phyloP scores from a whole-genome alignment of 768 basidiomycete species.

The Chalciporus sphaerocephalus region DNA sequence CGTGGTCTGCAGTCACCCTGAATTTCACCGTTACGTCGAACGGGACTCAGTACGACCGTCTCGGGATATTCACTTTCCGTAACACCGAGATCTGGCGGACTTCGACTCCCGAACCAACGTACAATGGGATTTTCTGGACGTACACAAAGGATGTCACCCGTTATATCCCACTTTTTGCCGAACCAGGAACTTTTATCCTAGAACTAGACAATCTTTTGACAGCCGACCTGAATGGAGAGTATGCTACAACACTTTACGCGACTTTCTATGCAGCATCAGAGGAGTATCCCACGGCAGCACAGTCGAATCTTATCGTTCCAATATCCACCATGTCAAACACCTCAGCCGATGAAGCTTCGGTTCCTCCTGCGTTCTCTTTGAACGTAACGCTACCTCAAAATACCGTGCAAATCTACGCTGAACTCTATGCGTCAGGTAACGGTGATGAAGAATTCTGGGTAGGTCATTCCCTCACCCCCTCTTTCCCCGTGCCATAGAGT shows the following conservation, averaged over 20 bases:
- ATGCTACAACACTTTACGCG: constrained; percentile 64
- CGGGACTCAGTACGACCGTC: constrained; percentile 71
- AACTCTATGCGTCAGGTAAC: constrained; percentile 68
- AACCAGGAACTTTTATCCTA: constrained; percentile 64
- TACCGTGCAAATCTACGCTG: constrained; percentile 61
- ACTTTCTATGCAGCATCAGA: constrained; percentile 66
- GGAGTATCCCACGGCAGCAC: constrained; percentile 51
- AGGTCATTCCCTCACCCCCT: constrained; percentile 8
- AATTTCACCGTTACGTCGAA: constrained; percentile 78
- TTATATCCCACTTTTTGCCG: constrained; percentile 65
- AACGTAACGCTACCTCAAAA: constrained; percentile 69
- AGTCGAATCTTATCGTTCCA: constrained; percentile 64
- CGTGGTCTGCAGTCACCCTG: constrained; percentile 71
- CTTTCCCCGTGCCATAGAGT: neutral
- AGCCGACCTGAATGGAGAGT: constrained; percentile 56
- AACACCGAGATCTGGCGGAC: constrained; percentile 82
- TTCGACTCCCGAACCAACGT: constrained; percentile 72
- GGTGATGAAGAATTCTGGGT: constrained; percentile 78
- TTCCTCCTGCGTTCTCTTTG: constrained; percentile 72
- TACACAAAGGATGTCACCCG: constrained; percentile 71
- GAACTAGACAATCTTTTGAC: constrained; percentile 69
- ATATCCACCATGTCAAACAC: constrained; percentile 60
- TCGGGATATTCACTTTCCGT: constrained; percentile 70
- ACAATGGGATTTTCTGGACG: constrained; percentile 73
- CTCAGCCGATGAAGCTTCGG: constrained; percentile 68